These are phyloP conservation scores for Suillus paluster DNA, from an alignment of 768 basidiomycete species.

Conservation along the genomic window DNA sequence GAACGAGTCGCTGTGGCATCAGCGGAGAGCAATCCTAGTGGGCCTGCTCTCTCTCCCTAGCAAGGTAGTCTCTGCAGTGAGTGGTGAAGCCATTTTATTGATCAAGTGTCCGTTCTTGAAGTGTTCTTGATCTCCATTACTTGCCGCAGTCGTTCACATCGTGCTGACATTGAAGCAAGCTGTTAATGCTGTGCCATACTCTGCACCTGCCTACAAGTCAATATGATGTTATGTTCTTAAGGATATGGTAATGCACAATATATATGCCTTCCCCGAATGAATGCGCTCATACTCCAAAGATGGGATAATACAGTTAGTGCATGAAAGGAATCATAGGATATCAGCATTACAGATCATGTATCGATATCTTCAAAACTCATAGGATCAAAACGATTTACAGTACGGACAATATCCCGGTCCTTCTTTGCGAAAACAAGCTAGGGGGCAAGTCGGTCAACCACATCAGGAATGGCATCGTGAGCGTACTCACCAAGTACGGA, in stretches of 20 bases:
- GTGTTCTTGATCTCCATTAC: not conserved
- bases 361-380: slow-evolving; percentile 29
- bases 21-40: not conserved
- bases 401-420: slow-evolving; percentile 78
- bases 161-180: not conserved
- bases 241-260: no score
- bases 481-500: slow-evolving; percentile 75
- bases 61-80: not conserved
- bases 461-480: slow-evolving; percentile 1
- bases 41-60: not conserved
- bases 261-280: no score
- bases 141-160: not conserved
- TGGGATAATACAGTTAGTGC: not conserved
- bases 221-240: no score
- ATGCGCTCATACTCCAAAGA: not conserved
- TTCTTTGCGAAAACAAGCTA: slow-evolving; percentile 87
- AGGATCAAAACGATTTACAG: slow-evolving; percentile 68
- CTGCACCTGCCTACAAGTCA: no score
- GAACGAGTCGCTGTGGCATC: not conserved
- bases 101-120: not conserved
- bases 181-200: no score
- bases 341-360: slow-evolving; percentile 32
- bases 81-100: not conserved
- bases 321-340: slow-evolving; percentile 22
- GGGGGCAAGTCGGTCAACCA: slow-evolving; percentile 8